A percentile compares a stretch with the other conserved stretches of the same genome.
These are phyloP conservation scores for Penicillium robsamsonii DNA, from an alignment of 495 filamentous ascomycete species.

Conservation along the genomic window DNA sequence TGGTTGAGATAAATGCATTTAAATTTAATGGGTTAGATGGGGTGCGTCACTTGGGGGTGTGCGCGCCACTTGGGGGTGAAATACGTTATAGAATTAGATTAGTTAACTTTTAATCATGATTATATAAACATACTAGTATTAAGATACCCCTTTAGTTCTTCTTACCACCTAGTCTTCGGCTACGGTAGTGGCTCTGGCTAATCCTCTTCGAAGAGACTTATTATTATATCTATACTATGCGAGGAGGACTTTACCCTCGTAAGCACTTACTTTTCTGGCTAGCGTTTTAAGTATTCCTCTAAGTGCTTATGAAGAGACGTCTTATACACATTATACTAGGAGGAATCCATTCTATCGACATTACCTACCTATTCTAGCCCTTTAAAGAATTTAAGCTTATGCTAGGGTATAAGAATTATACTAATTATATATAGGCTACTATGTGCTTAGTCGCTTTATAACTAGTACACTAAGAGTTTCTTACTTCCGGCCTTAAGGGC, in stretches of 20 bases:
- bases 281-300: neutral
- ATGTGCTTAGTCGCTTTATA: neutral
- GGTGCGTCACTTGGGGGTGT: too few relatives aligned
- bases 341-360: neutral
- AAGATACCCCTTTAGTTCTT: neutral
- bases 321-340: neutral
- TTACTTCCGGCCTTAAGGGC: neutral
- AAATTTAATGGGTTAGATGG: too few relatives aligned
- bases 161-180: neutral
- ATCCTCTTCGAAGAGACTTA: neutral
- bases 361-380: neutral
- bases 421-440: neutral
- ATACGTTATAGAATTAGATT: too few relatives aligned
- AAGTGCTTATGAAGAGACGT: neutral
- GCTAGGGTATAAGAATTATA: neutral
- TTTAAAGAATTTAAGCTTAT: neutral
- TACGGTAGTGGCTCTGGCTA: neutral
- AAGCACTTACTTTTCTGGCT: neutral
- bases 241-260: neutral
- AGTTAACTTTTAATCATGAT: too few relatives aligned
- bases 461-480: neutral
- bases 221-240: neutral
- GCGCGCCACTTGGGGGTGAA: too few relatives aligned
- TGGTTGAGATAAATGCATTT: too few relatives aligned
- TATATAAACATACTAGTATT: neutral